These are phyloP conservation scores for Ilyonectria mors-panacis DNA, from an alignment of 2,329 filamentous ascomycete species.

Conservation along the genomic window DNA sequence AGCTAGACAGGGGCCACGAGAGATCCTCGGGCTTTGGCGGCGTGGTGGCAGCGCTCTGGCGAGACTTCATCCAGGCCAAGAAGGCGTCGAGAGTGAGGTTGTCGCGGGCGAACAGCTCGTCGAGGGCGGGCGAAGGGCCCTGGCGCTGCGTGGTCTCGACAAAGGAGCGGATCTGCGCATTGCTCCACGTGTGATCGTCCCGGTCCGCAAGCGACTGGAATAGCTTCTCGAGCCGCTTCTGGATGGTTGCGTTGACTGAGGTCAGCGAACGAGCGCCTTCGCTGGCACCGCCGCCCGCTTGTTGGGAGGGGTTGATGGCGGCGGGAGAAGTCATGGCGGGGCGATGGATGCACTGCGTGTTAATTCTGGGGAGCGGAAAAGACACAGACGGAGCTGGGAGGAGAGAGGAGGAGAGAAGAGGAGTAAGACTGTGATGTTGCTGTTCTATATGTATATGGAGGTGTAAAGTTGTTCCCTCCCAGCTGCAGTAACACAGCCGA, in stretches of 20 bases:
- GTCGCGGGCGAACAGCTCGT: constrained; percentile 46
- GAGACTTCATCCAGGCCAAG: constrained; percentile 70
- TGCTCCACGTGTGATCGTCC: constrained; percentile 60
- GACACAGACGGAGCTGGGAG: background rate
- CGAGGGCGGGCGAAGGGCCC: constrained; percentile 47
- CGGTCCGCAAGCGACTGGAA: constrained; percentile 61
- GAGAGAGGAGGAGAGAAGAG: background rate
- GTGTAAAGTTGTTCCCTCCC: background rate
- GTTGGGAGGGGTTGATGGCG: constrained; percentile 50
- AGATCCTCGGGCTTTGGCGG: constrained; percentile 66
- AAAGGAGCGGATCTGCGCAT: constrained; percentile 62
- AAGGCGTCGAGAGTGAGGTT: constrained; percentile 65
- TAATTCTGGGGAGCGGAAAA: background rate
- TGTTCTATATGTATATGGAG: background rate
- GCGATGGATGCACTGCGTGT: background rate
- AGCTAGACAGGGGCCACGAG: constrained; percentile 86
- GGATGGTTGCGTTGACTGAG: constrained; percentile 57
- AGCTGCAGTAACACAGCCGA: background rate
- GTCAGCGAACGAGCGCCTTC: constrained; percentile 58
- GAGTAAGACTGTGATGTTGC: background rate
- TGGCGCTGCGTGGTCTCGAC: constrained; percentile 63
- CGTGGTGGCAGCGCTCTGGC: constrained; percentile 59
- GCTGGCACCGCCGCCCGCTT: constrained; percentile 65
- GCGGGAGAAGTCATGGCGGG: constrained; percentile 36
- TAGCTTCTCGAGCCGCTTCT: constrained; percentile 62